Base-by-base conservation (phyloP, 2,329 filamentous ascomycete genomes). In the Pseudogymnoascus sp. region DNA sequence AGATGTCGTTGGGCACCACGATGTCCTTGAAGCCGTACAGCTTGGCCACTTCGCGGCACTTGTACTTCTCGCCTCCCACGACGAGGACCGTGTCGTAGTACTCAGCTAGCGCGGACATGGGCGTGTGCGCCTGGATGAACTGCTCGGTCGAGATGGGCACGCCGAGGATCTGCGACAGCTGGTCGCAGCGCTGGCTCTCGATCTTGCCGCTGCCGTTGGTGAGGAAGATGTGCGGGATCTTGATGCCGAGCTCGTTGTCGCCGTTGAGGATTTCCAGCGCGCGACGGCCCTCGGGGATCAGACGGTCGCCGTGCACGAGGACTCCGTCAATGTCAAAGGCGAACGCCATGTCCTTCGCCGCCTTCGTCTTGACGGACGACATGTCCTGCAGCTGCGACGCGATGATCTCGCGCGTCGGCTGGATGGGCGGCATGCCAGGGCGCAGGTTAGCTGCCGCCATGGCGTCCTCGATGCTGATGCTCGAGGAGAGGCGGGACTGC, bases 241-340 rank as follows among this genome's bases (percentile, higher is more conserved):
- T 89, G 78, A 91, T 90, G 65, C 87, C 87, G 60, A 91, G 84
- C 77, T 91, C 86, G 76, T 89, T 89, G 76, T 89, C 86, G 59
- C 87, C 87, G 75, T 90, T 90, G 61, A 90, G 79, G 74, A 90
- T 89, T 74, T 87, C 83, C 40, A 90, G 82, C 13, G 83, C 84
- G 64, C 83, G 81, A 71, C 83, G 79, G 65, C 85, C 87, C 76
- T 89, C 83, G 44, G 86, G 85, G 67, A 90, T 90, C 64, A 88
- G 77, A 64, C 87, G 80, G 76, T 88, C 87, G 71, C 87, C 87
- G 75, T 90, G 87, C 64, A 90, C 87, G 23, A 91, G 80, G 64
- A 91, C 88, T 78, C 88, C 88, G 70, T 91, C 85, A 66, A 87
- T 87, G 74, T 92, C 89, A 68, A 92, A 93, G 70, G 87, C 89